Base-by-base conservation (phyloP, 1,284 basidiomycete genomes). In the Heterobasidion occidentale region DNA sequence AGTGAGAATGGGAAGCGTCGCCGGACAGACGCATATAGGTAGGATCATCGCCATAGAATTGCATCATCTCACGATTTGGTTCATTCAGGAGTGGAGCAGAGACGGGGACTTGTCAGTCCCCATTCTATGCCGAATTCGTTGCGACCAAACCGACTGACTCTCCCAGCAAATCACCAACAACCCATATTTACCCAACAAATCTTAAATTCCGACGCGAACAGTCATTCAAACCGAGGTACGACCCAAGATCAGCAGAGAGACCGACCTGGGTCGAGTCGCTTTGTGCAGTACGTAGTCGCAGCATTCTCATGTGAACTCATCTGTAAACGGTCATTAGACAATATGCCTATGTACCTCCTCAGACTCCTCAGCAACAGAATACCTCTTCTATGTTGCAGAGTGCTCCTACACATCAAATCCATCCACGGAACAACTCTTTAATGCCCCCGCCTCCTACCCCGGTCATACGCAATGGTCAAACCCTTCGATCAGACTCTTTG, bases 1-100 rank as follows among this genome's bases (percentile, higher is more conserved):
- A 87, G 86, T 62, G 62, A 62, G 7, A 86, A 86, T 60, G 80
- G 83, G 49, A 90, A 90, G 64, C 79, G 88, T n/a, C 73, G 71
- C 54, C 79, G 81, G 71, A 61, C 67, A 14, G 74, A 76, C 51
- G 61, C 64, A 51, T 73, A 74, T 59, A 72, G 74, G 84, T 85
- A 64, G 68, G 74, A 56, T 58, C 19, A 19, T 46, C 42, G 9
- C 36, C 19, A 8, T 52, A n/a, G 44, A 49, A 27, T 33, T 9
- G 46, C 11, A 1, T 36, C 55, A 45, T 51, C 20, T 20, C 5
- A 7, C 51, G n/a, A 17, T 52, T n/a, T 50, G 42, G 9, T 20
- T 9, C 36, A 33, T 20, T 54, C 50, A 12, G n/a, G 45, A 68
- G 61, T 36, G 51, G 48, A n/a, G 58, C 62, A 47, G 71, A 70